Conservation (phyloP, 1,284 basidiomycete species). For the Cutaneotrichosporon sp. region DNA sequence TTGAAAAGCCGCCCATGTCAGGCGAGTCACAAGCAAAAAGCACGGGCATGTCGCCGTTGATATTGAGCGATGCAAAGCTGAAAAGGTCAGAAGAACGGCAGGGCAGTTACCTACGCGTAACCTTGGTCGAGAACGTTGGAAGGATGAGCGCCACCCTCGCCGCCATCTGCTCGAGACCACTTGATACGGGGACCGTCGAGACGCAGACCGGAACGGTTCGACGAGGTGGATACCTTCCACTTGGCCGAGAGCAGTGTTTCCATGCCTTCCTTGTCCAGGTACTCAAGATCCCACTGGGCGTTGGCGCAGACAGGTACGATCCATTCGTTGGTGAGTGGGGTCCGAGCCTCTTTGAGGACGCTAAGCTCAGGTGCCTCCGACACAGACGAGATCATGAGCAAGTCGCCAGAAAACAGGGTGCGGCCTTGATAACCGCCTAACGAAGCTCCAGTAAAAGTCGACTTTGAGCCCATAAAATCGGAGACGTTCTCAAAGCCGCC, state of each 20-base stretch:
- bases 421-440: conserved; percentile 50
- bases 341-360: conserved; percentile 7
- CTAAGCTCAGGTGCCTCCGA: conserved; percentile 2
- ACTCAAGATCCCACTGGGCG: conserved; percentile 22
- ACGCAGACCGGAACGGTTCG: too few relatives aligned
- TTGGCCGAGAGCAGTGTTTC: conserved; percentile 29
- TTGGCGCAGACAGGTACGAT: conserved; percentile 12
- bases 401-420: conserved; percentile 49
- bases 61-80: conserved; percentile 55
- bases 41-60: conserved; percentile 68
- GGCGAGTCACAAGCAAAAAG: conserved; percentile 32
- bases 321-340: conserved; percentile 14
- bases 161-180: too few relatives aligned
- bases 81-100: too few relatives aligned
- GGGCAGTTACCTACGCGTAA: conserved; percentile 60
- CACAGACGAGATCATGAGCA: conserved; percentile 33
- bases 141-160: conserved; percentile 66
- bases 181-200: too few relatives aligned
- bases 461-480: conserved; percentile 55
- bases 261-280: conserved; percentile 17
- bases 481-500: conserved; percentile 59
- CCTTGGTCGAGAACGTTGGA: conserved; percentile 68
- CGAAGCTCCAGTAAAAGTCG: conserved; percentile 30
- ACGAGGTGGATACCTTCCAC: too few relatives aligned
- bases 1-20: conserved; percentile 26